Conservation (phyloP, 2,329 filamentous ascomycete genomes). For the Fusarium nelsonii region DNA sequence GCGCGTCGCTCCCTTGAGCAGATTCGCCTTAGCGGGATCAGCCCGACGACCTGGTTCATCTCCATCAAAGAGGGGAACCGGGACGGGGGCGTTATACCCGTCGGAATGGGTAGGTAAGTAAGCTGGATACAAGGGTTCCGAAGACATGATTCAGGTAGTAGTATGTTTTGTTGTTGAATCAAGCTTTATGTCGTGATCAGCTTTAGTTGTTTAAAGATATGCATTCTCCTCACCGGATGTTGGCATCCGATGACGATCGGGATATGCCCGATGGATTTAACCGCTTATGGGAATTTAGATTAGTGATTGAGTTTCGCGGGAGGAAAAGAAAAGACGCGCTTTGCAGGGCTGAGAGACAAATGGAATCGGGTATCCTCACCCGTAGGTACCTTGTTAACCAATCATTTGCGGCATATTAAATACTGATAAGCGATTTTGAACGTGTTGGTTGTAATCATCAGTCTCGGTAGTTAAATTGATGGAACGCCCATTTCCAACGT, state of each 20-base stretch:
- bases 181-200: background rate
- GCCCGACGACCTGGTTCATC: conserved; percentile 51
- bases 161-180: background rate
- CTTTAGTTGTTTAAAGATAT: no score
- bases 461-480: background rate
- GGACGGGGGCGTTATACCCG: conserved; percentile 45
- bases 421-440: background rate
- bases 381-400: background rate
- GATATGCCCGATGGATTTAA: conserved; percentile 21
- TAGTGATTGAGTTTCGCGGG: conserved; percentile 5
- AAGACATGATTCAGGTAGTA: conserved; percentile 10
- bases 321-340: conserved; percentile 12
- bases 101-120: conserved; percentile 52
- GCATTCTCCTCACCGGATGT: conserved; percentile 1
- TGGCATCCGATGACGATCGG: conserved; percentile 18
- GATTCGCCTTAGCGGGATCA: conserved; percentile 42
- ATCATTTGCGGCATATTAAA: background rate
- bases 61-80: conserved; percentile 47
- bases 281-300: background rate
- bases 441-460: background rate
- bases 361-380: background rate
- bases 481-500: background rate
- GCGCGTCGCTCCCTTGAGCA: conserved; percentile 36
- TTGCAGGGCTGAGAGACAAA: conserved; percentile 22
- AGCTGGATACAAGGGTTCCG: conserved; percentile 49